Conservation (phyloP, 345 rosid genomes). For the Melaleuca alternifolia region DNA sequence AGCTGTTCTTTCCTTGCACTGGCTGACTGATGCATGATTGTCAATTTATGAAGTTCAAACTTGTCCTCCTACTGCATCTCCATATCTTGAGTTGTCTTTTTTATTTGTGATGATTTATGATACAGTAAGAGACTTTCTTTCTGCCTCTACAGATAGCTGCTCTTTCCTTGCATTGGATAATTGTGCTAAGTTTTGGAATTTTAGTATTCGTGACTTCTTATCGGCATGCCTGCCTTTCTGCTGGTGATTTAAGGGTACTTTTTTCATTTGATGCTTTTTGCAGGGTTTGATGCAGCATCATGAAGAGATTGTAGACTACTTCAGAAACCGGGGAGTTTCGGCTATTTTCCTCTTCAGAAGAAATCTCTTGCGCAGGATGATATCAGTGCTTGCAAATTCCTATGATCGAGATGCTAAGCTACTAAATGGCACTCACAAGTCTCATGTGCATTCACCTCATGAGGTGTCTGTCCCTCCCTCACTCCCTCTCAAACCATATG, state of each 20-base stretch:
- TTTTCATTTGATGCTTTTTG: background rate
- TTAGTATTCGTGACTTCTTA: background rate
- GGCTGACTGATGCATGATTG: background rate
- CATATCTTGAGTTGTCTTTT: background rate
- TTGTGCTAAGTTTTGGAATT: background rate
- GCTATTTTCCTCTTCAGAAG: slow-evolving; percentile 85
- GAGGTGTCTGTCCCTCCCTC: slow-evolving; percentile 40
- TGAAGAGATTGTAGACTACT: slow-evolving; percentile 74
- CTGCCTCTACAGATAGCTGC: background rate
- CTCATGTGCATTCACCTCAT: slow-evolving; percentile 82
- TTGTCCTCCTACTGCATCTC: background rate
- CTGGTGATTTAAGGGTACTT: background rate
- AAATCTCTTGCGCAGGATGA: slow-evolving; percentile 84
- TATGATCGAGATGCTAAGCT: slow-evolving; percentile 73
- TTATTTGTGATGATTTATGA: background rate
- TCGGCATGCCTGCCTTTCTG: background rate
- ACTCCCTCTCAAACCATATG: background rate
- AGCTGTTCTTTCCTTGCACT: background rate
- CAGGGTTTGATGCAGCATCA: slow-evolving; percentile 92
- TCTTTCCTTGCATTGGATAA: background rate
- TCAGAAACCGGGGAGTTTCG: slow-evolving; percentile 74
- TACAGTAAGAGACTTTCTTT: background rate
- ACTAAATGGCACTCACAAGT: slow-evolving; percentile 92
- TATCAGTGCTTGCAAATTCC: slow-evolving; percentile 89
- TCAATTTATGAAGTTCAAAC: background rate